phyloP scores from a whole-genome alignment of 2,329 filamentous ascomycete species.

The Cucurbitaria berberidis region DNA sequence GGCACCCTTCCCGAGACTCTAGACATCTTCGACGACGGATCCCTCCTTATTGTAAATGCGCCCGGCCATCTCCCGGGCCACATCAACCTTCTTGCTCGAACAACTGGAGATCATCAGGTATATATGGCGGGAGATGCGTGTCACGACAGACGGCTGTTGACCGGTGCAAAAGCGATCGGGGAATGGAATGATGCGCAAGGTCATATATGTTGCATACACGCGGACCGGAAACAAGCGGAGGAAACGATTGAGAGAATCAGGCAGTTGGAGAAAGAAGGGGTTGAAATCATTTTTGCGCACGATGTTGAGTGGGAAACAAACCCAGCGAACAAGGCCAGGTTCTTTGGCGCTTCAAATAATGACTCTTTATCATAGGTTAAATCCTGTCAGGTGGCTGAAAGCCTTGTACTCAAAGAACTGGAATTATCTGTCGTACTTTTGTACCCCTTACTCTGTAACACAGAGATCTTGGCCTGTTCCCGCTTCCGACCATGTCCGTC shows the following conservation, averaged over 20 bases:
- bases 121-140: slow-evolving; percentile 62
- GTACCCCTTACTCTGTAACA: neutral
- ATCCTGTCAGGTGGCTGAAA: neutral
- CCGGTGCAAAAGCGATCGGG: slow-evolving; percentile 60
- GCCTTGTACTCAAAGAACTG: neutral
- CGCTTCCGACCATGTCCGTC: neutral
- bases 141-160: slow-evolving; percentile 60
- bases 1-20: slow-evolving; percentile 53
- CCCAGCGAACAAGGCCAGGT: slow-evolving; percentile 39
- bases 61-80: slow-evolving; percentile 63
- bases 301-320: slow-evolving; percentile 57
- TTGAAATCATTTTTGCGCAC: slow-evolving; percentile 61
- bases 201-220: slow-evolving; percentile 59
- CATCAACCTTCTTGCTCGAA: slow-evolving; percentile 57
- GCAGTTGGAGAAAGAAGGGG: slow-evolving; percentile 48
- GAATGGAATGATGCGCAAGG: slow-evolving; percentile 57
- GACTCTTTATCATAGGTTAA: neutral
- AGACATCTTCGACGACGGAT: slow-evolving; percentile 58
- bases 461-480: neutral
- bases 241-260: slow-evolving; percentile 54
- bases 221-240: slow-evolving; percentile 54
- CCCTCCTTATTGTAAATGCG: slow-evolving; percentile 56
- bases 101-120: slow-evolving; percentile 48
- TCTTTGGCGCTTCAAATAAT: slow-evolving; percentile 28
- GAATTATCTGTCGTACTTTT: neutral